Conservation (phyloP, 768 basidiomycete genomes). For the Crucibulum laeve region DNA sequence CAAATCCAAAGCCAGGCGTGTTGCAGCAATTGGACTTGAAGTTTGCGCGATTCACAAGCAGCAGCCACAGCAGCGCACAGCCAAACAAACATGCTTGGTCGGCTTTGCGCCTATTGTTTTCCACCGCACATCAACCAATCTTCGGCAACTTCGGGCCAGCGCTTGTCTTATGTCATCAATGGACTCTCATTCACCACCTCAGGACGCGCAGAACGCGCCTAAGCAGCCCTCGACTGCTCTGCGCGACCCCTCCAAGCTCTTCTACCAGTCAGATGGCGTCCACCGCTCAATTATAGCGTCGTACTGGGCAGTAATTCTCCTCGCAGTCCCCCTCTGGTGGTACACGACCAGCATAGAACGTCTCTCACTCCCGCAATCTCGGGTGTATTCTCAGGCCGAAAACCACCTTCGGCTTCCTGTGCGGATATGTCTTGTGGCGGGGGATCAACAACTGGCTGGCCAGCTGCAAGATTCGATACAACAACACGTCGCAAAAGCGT, state of each 20-base stretch:
- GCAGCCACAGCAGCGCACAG: conserved; percentile 23
- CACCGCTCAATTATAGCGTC: conserved; percentile 62
- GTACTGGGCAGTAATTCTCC: conserved; percentile 75
- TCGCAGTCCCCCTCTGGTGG: conserved; percentile 93
- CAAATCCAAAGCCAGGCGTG: conserved; percentile 7
- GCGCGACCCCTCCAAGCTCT: conserved; percentile 45
- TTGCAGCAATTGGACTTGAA: background rate
- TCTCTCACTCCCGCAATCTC: conserved; percentile 59
- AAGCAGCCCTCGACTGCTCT: conserved; percentile 17
- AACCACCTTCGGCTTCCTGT: conserved; percentile 44
- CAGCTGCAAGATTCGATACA: conserved; percentile 19
- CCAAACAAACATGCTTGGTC: conserved; percentile 16
- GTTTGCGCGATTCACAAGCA: conserved; percentile 2
- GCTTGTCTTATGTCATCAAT: conserved; percentile 9
- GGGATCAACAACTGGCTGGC: conserved; percentile 7
- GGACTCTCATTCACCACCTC: conserved; percentile 7
- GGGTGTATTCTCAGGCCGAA: conserved; percentile 49
- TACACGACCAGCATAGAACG: conserved; percentile 86
- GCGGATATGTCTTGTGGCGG: conserved; percentile 30
- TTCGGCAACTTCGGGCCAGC: background rate
- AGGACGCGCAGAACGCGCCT: conserved; percentile 8
- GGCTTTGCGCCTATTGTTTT: conserved; percentile 24
- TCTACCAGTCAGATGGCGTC: conserved; percentile 44
- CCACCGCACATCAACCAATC: conserved; percentile 11
- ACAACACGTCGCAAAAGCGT: conserved; percentile 16